Evolutionary conservation across 2,329 filamentous ascomycete species (phyloP).

Genomic region (Sclerotinia trifoliorum): DNA sequence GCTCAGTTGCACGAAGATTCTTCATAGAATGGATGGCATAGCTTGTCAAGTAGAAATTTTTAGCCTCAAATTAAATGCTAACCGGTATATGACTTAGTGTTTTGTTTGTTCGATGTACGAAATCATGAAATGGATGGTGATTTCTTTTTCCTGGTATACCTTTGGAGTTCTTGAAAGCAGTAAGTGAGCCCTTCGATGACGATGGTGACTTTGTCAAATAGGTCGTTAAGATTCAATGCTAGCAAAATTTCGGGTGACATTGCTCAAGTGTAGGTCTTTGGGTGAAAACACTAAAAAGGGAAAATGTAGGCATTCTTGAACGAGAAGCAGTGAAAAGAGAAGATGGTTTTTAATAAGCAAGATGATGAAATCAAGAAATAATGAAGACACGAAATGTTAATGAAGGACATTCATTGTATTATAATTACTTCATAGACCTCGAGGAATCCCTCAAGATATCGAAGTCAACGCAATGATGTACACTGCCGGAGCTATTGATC

Average conservation of each 20-base stretch:
- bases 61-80: conserved; percentile 6
- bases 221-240: not conserved
- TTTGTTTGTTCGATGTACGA: not conserved
- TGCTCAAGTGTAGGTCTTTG: too few species aligned
- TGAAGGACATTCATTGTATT: not conserved
- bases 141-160: not conserved
- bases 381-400: not conserved
- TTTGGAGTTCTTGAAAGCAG: not conserved
- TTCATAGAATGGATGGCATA: not conserved
- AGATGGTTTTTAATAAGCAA: not conserved
- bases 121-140: conserved; percentile 7
- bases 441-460: not conserved
- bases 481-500: not conserved
- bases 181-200: not conserved
- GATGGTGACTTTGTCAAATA: not conserved
- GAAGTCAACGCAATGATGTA: not conserved
- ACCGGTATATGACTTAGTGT: not conserved
- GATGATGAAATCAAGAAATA: not conserved
- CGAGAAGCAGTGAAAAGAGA: not conserved
- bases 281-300: too few species aligned
- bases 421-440: not conserved
- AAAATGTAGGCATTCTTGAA: too few species aligned
- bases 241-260: not conserved
- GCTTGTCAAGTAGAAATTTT: not conserved
- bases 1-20: not conserved